These are phyloP conservation scores for Blastobotrys arbuscula DNA, from an alignment of 1,139 yeast species.

Conservation along the genomic window DNA sequence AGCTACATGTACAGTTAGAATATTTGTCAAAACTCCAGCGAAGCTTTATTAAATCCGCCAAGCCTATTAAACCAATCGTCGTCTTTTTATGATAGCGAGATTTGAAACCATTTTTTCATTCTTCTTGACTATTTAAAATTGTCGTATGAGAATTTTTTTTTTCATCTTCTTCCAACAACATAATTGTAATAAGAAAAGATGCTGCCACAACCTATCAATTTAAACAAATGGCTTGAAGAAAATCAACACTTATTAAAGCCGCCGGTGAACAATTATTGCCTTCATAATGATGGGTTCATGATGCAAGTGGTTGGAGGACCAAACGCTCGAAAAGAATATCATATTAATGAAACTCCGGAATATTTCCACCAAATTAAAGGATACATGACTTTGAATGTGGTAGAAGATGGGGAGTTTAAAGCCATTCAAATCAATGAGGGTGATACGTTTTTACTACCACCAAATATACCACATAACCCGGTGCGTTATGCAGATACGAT, in stretches of 20 bases:
- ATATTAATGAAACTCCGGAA: conserved; percentile 90
- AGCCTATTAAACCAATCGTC: too few relatives aligned
- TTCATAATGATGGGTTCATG: conserved; percentile 88
- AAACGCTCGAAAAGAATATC: conserved; percentile 88
- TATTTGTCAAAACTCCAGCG: too few relatives aligned
- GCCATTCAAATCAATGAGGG: conserved; percentile 79
- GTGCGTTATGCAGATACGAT: conserved; percentile 80
- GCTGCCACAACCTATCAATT: conserved; percentile 67
- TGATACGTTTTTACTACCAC: conserved; percentile 76
- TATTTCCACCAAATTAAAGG: conserved; percentile 89
- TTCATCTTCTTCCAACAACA: not conserved
- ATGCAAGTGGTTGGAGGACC: conserved; percentile 96
- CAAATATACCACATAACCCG: conserved; percentile 85
- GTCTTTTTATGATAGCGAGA: too few relatives aligned
- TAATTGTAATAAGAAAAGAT: conserved; percentile 32
- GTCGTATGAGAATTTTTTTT: not conserved
- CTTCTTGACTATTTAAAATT: too few relatives aligned
- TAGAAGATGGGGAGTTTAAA: conserved; percentile 71
- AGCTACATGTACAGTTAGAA: too few relatives aligned
- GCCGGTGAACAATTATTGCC: conserved; percentile 86
- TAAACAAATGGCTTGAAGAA: conserved; percentile 74
- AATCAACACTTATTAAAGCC: conserved; percentile 74
- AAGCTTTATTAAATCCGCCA: too few relatives aligned
- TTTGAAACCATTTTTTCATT: not conserved
- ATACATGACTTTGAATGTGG: conserved; percentile 75